Percentiles rank a stretch among this genome's conserved stretches.
Evolutionary conservation across 768 basidiomycete genomes (phyloP).

Genomic region (Collybiopsis confluens): DNA sequence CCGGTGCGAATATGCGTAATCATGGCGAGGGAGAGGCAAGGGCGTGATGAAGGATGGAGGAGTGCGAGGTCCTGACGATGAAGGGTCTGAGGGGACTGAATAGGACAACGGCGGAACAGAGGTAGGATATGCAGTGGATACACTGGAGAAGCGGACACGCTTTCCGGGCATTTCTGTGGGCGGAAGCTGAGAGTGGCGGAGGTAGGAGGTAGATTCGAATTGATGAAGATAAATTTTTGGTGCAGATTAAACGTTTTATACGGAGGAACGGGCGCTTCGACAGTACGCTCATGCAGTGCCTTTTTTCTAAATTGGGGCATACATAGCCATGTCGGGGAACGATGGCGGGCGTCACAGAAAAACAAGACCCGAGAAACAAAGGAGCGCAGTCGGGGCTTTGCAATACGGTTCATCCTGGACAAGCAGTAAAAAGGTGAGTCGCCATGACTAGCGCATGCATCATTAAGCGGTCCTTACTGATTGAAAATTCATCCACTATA

Average conservation of each 20-base stretch:
- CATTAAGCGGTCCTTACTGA: no score
- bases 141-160: constrained; percentile 5
- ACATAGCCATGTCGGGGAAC: not conserved
- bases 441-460: no score
- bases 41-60: not conserved
- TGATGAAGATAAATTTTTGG: not conserved
- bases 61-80: not conserved
- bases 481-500: no score
- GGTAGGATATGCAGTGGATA: constrained; percentile 2
- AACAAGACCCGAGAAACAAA: no score
- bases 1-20: not conserved
- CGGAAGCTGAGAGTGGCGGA: not conserved
- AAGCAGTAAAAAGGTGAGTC: no score
- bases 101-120: not conserved
- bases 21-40: not conserved
- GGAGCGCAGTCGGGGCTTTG: no score
- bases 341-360: no score
- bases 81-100: not conserved
- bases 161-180: constrained; percentile 2
- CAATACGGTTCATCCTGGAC: no score
- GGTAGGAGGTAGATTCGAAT: not conserved
- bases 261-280: not conserved
- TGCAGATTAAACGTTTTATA: constrained; percentile 7
- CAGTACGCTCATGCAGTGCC: not conserved
- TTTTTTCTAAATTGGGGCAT: not conserved